Conservation (phyloP, 768 basidiomycete genomes). For the Mycena sanguinolenta region DNA sequence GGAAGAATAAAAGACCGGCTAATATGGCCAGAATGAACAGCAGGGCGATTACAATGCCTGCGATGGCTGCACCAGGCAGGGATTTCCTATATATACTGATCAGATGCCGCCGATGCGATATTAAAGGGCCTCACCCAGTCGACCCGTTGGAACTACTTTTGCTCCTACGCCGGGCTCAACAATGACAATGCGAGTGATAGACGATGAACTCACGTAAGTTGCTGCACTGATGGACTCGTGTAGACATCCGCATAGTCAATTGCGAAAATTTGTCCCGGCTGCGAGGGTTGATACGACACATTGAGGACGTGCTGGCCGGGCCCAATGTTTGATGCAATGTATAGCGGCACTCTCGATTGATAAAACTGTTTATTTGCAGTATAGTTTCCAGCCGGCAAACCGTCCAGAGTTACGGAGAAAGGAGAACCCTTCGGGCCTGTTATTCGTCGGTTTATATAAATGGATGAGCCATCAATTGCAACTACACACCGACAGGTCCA, state of each 20-base stretch:
- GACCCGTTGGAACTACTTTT: neutral
- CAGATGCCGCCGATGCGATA: neutral
- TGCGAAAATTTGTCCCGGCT: slow-evolving; percentile 40
- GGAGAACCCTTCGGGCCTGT: slow-evolving; percentile 47
- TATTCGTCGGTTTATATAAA: neutral
- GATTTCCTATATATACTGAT: slow-evolving; percentile 7
- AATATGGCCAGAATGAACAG: slow-evolving; percentile 31
- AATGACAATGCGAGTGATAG: neutral
- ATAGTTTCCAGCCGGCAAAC: slow-evolving; percentile 38
- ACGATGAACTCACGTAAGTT: slow-evolving; percentile 31
- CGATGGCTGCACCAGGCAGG: slow-evolving; percentile 35
- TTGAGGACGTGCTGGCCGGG: slow-evolving; percentile 36
- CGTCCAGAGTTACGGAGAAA: slow-evolving; percentile 53
- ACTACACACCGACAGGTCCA: slow-evolving; percentile 49
- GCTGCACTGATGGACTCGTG: slow-evolving; percentile 40
- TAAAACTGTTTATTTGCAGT: slow-evolving; percentile 42
- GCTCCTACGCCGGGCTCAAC: slow-evolving; percentile 24
- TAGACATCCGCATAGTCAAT: slow-evolving; percentile 50
- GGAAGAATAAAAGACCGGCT: slow-evolving; percentile 30
- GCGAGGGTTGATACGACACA: slow-evolving; percentile 31
- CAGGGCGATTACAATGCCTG: slow-evolving; percentile 39
- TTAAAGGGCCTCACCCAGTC: slow-evolving; percentile 8
- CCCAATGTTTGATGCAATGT: slow-evolving; percentile 36
- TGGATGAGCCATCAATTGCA: no score
- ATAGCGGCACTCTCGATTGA: slow-evolving; percentile 40